Evolutionary conservation across 345 rosid species (phyloP), one percentile per base, ranked within the genome.

Genomic region (Dipteronia dyeriana): DNA sequence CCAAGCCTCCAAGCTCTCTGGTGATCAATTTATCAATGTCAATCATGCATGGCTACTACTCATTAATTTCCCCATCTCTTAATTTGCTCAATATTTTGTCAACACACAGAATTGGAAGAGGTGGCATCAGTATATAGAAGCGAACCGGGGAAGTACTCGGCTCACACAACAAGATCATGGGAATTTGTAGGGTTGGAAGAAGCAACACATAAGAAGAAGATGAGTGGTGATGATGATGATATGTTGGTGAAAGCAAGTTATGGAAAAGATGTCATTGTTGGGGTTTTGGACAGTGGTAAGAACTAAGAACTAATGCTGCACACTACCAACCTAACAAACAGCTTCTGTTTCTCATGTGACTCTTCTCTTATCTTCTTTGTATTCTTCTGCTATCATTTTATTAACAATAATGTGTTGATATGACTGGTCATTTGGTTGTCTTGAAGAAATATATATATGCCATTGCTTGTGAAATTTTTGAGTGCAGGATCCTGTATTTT

Each of bases 131-230:
- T 95, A 10, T 73, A 83, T 51, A 56, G 78, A 71, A 90, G 90
- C 75, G 66, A 86, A 1, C 85, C 89, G 26, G 76, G 82, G 71
- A 84, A 84, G 80, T 90, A 92, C 78, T 77, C 89, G n/a, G 9
- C 83, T 62, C 97, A 90, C 39, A 95, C 97, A 0, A 92, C 98
- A 76, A 79, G 98, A 79, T 95, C 98, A 62, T 95, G 98, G 98
- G 86, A 90, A 70, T 95, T 95, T 75, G 84, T 84, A 60, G 98
- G 97, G 13, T 75, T 95, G 65, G 81, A 91, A 8, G 88, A 6
- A 0, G 79, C 25, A 49, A 80, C 25, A 49, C 57, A 61, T 5
- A 29, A 29, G 16, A 5, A 9, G 45, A 43, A 54, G 7, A 45
- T 23, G 56, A 34, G 38, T 34, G 6, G 5, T 34, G 38, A 34